These are phyloP conservation scores for Syzygium jambos DNA, from an alignment of 345 rosid genomes.

Conservation along the genomic window DNA sequence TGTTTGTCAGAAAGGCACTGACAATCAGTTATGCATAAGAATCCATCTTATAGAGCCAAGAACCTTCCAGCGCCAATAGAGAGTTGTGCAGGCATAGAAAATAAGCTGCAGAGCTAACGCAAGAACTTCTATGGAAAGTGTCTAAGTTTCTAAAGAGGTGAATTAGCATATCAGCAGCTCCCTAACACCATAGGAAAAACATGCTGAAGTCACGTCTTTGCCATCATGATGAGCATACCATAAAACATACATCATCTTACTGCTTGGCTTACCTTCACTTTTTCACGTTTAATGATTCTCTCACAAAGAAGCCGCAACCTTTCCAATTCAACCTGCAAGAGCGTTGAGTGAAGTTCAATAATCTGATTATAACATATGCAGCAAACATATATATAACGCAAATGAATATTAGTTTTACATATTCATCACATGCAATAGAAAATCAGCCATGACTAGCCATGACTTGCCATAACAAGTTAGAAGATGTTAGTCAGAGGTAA, in stretches of 20 bases:
- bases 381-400: background rate
- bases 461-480: background rate
- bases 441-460: background rate
- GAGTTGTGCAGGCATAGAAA: background rate
- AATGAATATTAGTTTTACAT: background rate
- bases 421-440: background rate
- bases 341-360: background rate
- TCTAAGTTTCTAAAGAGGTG: background rate
- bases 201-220: background rate
- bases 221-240: background rate
- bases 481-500: background rate
- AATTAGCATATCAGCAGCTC: background rate
- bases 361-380: background rate
- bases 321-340: slow-evolving; percentile 76
- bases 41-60: background rate
- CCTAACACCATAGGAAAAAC: background rate
- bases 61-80: background rate
- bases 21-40: background rate
- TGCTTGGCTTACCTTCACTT: slow-evolving; percentile 51
- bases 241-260: background rate
- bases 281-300: slow-evolving; percentile 88
- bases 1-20: background rate
- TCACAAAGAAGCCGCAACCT: slow-evolving; percentile 93
- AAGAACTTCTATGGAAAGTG: background rate
- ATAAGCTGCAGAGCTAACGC: background rate